phyloP scores from a whole-genome alignment of 495 filamentous ascomycete genomes.

The Melanomma pulvis-pyrius region DNA sequence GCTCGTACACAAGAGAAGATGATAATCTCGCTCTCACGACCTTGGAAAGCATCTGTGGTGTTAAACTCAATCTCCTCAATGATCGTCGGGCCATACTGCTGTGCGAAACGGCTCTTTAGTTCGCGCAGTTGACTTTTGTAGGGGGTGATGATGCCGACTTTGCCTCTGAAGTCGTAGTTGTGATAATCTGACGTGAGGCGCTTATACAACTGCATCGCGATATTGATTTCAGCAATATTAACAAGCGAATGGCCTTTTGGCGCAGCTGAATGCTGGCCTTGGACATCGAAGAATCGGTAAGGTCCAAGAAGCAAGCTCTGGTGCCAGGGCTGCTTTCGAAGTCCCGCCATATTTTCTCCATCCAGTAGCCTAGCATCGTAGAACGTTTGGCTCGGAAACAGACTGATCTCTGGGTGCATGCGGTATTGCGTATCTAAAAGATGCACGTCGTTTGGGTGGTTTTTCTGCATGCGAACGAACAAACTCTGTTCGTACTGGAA shows the following conservation, averaged over 20 bases:
- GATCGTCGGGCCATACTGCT: slow-evolving; percentile 72
- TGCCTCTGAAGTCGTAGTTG: slow-evolving; percentile 70
- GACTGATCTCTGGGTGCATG: slow-evolving; percentile 96
- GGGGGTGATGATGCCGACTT: slow-evolving; percentile 94
- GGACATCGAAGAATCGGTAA: slow-evolving; percentile 97
- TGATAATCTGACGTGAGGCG: slow-evolving; percentile 73
- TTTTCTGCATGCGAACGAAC: slow-evolving; percentile 96
- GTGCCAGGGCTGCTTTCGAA: slow-evolving; percentile 84
- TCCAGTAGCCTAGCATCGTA: slow-evolving; percentile 87
- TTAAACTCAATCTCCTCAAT: slow-evolving; percentile 88
- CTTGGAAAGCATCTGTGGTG: slow-evolving; percentile 97
- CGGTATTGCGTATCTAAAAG: slow-evolving; percentile 95
- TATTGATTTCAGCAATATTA: slow-evolving; percentile 81
- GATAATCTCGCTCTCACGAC: slow-evolving; percentile 94
- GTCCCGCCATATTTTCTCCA: slow-evolving; percentile 74
- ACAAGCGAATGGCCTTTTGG: slow-evolving; percentile 82
- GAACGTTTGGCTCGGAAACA: slow-evolving; percentile 86
- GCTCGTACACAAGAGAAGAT: slow-evolving; percentile 98
- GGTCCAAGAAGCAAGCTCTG: slow-evolving; percentile 76
- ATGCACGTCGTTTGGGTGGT: slow-evolving; percentile 87
- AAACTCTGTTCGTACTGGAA: slow-evolving; percentile 97
- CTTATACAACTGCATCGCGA: slow-evolving; percentile 81
- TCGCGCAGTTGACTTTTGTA: slow-evolving; percentile 91
- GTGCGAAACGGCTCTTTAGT: slow-evolving; percentile 70
- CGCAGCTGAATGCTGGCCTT: slow-evolving; percentile 79